phyloP scores from a whole-genome alignment of 495 filamentous ascomycete genomes.

The Penicillium pancosmium region DNA sequence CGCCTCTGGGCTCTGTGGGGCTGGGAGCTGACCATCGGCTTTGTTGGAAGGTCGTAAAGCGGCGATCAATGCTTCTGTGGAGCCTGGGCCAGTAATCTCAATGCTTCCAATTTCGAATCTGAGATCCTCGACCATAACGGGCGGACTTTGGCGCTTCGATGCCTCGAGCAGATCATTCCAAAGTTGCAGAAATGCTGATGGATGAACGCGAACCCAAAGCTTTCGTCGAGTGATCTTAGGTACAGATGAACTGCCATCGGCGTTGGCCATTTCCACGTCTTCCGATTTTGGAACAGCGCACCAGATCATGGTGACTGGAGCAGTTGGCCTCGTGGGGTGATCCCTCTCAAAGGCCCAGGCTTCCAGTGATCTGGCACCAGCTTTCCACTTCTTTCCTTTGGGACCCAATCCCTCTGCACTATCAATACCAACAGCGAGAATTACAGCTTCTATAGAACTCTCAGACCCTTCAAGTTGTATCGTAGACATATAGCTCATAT shows the following conservation, averaged over 20 bases:
- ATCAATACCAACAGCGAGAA: conserved; percentile 61
- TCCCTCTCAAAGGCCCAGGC: conserved; percentile 66
- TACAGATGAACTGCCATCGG: conserved; percentile 23
- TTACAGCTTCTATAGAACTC: conserved; percentile 60
- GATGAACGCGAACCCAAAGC: conserved; percentile 78
- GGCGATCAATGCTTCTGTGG: conserved; percentile 77
- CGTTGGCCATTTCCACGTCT: conserved; percentile 41
- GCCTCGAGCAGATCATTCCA: conserved; percentile 77
- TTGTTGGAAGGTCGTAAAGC: conserved; percentile 61
- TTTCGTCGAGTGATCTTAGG: conserved; percentile 55
- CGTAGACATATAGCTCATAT: conserved; percentile 93
- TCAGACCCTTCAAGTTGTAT: conserved; percentile 74
- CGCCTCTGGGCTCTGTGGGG: conserved; percentile 47
- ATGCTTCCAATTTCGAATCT: conserved; percentile 95
- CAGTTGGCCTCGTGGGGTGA: conserved; percentile 59
- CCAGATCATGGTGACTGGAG: conserved; percentile 81
- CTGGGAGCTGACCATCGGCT: conserved; percentile 24
- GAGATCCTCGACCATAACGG: conserved; percentile 81
- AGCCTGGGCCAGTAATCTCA: conserved; percentile 80
- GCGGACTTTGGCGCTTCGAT: conserved; percentile 70
- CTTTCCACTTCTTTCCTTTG: conserved; percentile 72
- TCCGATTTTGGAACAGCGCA: conserved; percentile 31
- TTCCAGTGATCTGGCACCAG: conserved; percentile 69
- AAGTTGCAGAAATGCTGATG: conserved; percentile 81
- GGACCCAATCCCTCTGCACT: conserved; percentile 60